Base-by-base conservation (phyloP, 2,329 filamentous ascomycete genomes). In the Neonectria punicea region DNA sequence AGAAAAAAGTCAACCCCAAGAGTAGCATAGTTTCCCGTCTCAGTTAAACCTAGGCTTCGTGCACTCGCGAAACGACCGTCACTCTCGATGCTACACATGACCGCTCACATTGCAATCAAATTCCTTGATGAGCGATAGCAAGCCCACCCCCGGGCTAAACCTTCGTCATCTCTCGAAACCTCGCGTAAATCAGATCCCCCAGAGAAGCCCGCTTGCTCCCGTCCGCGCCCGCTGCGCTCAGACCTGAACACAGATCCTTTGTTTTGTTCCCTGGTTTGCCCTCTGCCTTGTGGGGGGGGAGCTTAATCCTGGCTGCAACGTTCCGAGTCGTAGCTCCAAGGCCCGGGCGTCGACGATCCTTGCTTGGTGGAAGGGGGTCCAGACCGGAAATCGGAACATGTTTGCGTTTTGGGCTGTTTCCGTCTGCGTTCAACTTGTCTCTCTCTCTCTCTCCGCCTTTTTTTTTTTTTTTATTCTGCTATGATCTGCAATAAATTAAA, bases 1-100 rank as follows among this genome's bases (percentile, higher is more conserved):
- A 7, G 14, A n/a, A 16, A n/a, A 16, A 10, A 16, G 32, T 13
- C 14, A 16, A 36, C 14, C 7, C 14, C 34, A 13, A 36, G 34
- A 36, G 34, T 11, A 16, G 34, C 7, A 36, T 36, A 16, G 34
- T 14, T 7, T 16, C 34, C 13, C 10, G 34, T 36, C 34, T 36
- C 34, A 36, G 6, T 36, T 46, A 41, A 34, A 3, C 39, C 22
- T 6, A 25, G 50, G 58, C 41, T 43, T 60, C 49, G 32, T 60
- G 58, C 58, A 60, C 41, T 54, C 28, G 58, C 58, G 58, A 60
- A 60, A 60, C 58, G 53, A 39, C 44, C 50, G 39, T 34, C 49
- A 20, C 30, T 50, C 30, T 34, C 47, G 28, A 50, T 50, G 47
- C 30, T 50, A 50, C 47, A n/a, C 47, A 50, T 34, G 25, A 32